Percentiles rank a stretch among this genome's conserved stretches.
Evolutionary conservation across 148 eudicot species (phyloP).

Genomic region (Suaeda aralocaspica): DNA sequence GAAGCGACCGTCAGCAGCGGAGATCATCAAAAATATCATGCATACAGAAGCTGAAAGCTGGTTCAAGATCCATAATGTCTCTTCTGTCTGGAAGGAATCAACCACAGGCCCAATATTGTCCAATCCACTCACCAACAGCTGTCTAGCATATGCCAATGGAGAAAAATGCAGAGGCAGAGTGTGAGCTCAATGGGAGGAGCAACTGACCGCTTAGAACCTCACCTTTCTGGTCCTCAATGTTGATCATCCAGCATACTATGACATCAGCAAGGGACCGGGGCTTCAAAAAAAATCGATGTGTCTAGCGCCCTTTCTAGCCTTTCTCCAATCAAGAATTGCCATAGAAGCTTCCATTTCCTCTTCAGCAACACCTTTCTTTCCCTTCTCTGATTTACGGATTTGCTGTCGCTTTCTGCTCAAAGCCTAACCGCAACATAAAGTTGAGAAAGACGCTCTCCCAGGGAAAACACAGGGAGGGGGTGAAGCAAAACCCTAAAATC

Average conservation of each 20-base stretch:
- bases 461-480: conserved; percentile 57
- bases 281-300: conserved; percentile 62
- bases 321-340: conserved; percentile 18
- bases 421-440: conserved; percentile 67
- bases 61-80: conserved; percentile 76
- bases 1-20: conserved; percentile 35
- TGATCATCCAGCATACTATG: conserved; percentile 89
- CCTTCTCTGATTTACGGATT: conserved; percentile 35
- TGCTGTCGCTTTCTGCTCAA: conserved; percentile 56
- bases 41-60: conserved; percentile 65
- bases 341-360: background rate
- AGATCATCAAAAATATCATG: conserved; percentile 59
- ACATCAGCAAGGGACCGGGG: conserved; percentile 87
- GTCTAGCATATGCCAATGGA: conserved; percentile 80
- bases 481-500: conserved; percentile 66
- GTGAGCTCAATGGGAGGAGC: conserved; percentile 66
- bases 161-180: conserved; percentile 63
- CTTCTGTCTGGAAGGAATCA: conserved; percentile 44
- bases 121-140: conserved; percentile 84
- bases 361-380: conserved; percentile 25
- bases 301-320: conserved; percentile 25
- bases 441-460: conserved; percentile 74
- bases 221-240: conserved; percentile 64
- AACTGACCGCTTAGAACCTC: conserved; percentile 80
- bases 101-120: conserved; percentile 48